Conservation (phyloP, 768 basidiomycete genomes). For the Xerocomellus amylosporus region DNA sequence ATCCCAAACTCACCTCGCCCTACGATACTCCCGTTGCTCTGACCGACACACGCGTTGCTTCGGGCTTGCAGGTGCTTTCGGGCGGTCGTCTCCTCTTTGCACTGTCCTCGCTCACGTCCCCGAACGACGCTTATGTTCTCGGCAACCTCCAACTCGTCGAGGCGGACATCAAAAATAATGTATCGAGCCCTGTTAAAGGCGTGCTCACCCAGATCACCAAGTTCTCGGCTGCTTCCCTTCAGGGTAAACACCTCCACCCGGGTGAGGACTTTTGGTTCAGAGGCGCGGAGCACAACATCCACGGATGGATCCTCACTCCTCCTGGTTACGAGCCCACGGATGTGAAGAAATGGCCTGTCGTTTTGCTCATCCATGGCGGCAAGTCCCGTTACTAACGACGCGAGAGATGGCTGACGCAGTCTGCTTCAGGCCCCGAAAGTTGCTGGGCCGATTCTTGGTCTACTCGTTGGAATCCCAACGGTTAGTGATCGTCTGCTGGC, state of each 20-base stretch:
- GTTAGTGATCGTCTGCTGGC: conserved; percentile 33
- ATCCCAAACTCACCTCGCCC: conserved; percentile 41
- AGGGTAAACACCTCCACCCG: conserved; percentile 52
- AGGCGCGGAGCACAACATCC: conserved; percentile 75
- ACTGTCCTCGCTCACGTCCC: conserved; percentile 69
- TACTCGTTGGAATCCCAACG: conserved; percentile 88
- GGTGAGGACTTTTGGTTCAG: conserved; percentile 90
- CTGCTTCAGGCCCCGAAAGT: conserved; percentile 67
- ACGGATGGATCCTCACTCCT: conserved; percentile 85
- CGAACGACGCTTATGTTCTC: conserved; percentile 76
- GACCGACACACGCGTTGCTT: conserved; percentile 54
- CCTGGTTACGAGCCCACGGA: conserved; percentile 66
- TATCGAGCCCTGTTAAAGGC: conserved; percentile 24
- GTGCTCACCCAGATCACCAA: conserved; percentile 58
- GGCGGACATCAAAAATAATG: conserved; percentile 36
- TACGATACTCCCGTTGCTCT: conserved; percentile 57
- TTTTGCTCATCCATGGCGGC: conserved; percentile 82
- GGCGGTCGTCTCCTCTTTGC: conserved; percentile 67
- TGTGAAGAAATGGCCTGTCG: conserved; percentile 72
- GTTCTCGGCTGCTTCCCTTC: conserved; percentile 56
- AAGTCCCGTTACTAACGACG: conserved; percentile 7
- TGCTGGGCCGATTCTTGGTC: conserved; percentile 94
- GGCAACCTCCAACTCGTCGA: conserved; percentile 45
- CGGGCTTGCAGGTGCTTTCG: conserved; percentile 60
- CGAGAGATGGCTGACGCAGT: neutral